Evolutionary conservation across 1,284 basidiomycete genomes (phyloP).

Genomic region (Ganoderma meredithae): DNA sequence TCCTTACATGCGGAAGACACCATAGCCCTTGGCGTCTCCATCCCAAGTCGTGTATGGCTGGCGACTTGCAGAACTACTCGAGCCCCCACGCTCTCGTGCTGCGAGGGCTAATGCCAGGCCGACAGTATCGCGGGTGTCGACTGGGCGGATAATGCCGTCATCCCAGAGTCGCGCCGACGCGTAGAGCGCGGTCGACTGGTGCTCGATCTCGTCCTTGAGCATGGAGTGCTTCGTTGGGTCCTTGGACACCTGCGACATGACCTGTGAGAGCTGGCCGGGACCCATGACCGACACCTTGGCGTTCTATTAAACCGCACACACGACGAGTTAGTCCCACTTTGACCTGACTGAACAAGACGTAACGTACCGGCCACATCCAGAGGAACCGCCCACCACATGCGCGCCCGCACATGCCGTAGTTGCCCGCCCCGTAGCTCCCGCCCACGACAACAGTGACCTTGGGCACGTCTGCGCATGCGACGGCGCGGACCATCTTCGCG

Average conservation of each 20-base stretch:
- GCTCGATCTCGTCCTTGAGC: slow-evolving; percentile 84
- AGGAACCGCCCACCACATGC: slow-evolving; percentile 95
- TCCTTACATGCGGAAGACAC: slow-evolving; percentile 88
- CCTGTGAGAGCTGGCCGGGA: slow-evolving; percentile 88
- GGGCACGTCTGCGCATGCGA: slow-evolving; percentile 93
- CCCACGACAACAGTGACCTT: slow-evolving; percentile 96
- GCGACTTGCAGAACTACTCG: slow-evolving; percentile 27
- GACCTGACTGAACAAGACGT: neutral
- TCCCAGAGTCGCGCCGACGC: slow-evolving; percentile 94
- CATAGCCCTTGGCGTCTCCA: slow-evolving; percentile 79
- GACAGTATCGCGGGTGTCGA: slow-evolving; percentile 89
- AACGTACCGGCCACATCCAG: slow-evolving; percentile 95
- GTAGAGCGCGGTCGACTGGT: slow-evolving; percentile 87
- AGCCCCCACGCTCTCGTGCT: slow-evolving; percentile 50
- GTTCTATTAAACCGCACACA: slow-evolving; percentile 75
- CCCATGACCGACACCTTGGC: slow-evolving; percentile 98
- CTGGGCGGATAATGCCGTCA: slow-evolving; percentile 92
- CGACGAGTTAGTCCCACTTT: neutral
- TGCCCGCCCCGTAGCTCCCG: slow-evolving; percentile 94
- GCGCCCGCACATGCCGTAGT: slow-evolving; percentile 93
- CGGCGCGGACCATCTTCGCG: slow-evolving; percentile 97
- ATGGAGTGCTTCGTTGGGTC: slow-evolving; percentile 79
- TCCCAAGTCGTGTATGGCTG: slow-evolving; percentile 67
- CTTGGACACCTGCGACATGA: slow-evolving; percentile 90
- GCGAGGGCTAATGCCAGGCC: slow-evolving; percentile 86